Conservation (phyloP, 805 yeast genomes). For the Pichia manshurica region DNA sequence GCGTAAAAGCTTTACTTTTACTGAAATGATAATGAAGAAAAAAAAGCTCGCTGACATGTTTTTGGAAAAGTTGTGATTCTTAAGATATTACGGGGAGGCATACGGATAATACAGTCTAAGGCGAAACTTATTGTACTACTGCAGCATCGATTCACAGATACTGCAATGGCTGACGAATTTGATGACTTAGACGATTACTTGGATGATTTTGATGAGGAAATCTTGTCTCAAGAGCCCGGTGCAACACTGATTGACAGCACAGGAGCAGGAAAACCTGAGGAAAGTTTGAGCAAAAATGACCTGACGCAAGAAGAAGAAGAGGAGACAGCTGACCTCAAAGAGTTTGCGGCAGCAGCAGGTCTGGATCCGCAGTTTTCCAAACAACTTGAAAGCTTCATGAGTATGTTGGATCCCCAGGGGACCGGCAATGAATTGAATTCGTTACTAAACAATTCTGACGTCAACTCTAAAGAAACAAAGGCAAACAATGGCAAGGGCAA, state of each 20-base stretch:
- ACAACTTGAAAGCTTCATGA: slow-evolving; percentile 15
- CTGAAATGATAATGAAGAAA: too few relatives aligned
- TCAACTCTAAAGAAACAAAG: slow-evolving; percentile 27
- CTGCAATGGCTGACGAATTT: slow-evolving; percentile 43
- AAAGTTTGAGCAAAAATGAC: background rate
- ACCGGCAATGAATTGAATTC: slow-evolving; percentile 17
- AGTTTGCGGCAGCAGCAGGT: background rate
- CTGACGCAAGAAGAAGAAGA: background rate
- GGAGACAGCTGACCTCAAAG: background rate
- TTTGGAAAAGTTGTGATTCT: too few relatives aligned
- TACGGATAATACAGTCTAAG: too few relatives aligned
- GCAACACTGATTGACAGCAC: slow-evolving; percentile 23
- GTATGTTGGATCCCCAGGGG: slow-evolving; percentile 15
- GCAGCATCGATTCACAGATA: too few relatives aligned
- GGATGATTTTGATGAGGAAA: slow-evolving; percentile 77
- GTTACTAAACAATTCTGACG: slow-evolving; percentile 13
- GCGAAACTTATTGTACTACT: too few relatives aligned
- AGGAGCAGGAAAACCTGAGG: background rate
- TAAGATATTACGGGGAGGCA: too few relatives aligned
- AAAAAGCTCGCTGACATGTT: too few relatives aligned
- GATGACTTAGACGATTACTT: slow-evolving; percentile 78
- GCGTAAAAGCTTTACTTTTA: too few relatives aligned
- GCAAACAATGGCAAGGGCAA: background rate
- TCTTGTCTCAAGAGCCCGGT: slow-evolving; percentile 58
- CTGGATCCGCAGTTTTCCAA: slow-evolving; percentile 12